Base-by-base conservation (phyloP, 176 grass and related monocot species). In the Oryza rufipogon region DNA sequence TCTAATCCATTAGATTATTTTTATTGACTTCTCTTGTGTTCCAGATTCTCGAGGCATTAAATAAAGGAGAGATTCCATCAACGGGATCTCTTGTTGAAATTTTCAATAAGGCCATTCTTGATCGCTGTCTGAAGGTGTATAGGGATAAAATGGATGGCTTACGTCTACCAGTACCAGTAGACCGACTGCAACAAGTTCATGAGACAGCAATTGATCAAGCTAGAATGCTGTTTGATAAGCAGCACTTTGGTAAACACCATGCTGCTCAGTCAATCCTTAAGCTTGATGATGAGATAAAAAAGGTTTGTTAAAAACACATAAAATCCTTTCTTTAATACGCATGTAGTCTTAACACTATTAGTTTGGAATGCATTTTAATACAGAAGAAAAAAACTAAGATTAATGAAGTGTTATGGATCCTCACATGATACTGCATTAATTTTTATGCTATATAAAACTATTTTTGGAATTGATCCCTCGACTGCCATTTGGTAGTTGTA, bases 11-110 rank as follows among this genome's bases (percentile, higher is more conserved):
- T 33, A 36, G 39, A 48, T 76, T 28, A 48, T 26, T 26, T 76
- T 71, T 8, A 7, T 47, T 75, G 9, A 69, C 17, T 11, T 74
- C 28, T 13, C 77, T 72, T 52, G 79, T 83, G 73, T 83, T 97
- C 80, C 74, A 99, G 96, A 99, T 99, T 69, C 87, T 99, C 56
- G 96, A 99, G 44, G 96, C 96, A 82, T 89, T 99, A 86, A 99
- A 99, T 78, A 89, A 94, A 93, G 96, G 96, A 68, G 96, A 99
- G 89, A 99, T 99, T 83, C 96, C 96, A 68, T 92, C 93, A 65
- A 96, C 91, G 0, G 93, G 96, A 7, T 99, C 96, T 80, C 84
- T 99, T 64, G 96, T 99, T 72, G 93, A 99, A 88, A 91, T 96
- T 60, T 99, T 99, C 81, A 99, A 96, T 76, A 96, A 96, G 88